phyloP scores from a whole-genome alignment of 2,329 filamentous ascomycete species.

The Stenocarpella maydis region DNA sequence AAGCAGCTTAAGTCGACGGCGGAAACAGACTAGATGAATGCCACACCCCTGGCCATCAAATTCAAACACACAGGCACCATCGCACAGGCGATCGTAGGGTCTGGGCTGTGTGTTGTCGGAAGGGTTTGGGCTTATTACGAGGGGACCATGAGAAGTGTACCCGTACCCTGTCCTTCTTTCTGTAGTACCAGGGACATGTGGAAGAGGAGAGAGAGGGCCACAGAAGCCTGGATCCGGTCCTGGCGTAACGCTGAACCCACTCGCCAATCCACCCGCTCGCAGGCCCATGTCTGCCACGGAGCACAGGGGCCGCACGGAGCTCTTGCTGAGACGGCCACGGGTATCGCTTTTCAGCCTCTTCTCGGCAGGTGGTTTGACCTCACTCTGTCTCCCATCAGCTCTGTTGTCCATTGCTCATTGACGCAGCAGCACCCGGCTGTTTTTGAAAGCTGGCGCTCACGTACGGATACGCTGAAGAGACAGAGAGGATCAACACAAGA shows the following conservation, averaged over 20 bases:
- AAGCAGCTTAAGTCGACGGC: not conserved
- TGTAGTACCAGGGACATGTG: not conserved
- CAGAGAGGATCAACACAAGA: not conserved
- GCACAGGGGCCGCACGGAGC: constrained; percentile 33
- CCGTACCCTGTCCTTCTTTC: too few species aligned
- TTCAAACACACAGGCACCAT: not conserved
- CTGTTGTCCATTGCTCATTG: not conserved
- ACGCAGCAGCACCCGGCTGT: not conserved
- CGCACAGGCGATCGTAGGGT: constrained; percentile 22
- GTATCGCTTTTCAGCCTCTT: constrained; percentile 30
- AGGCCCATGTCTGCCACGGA: constrained; percentile 18
- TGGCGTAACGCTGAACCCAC: constrained; percentile 28
- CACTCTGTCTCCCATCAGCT: not conserved
- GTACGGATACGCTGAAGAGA: not conserved
- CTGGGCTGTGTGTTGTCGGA: not conserved
- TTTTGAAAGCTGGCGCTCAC: not conserved
- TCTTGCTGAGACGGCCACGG: constrained; percentile 25
- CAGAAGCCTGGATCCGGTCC: constrained; percentile 26
- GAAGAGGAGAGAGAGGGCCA: not conserved
- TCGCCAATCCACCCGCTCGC: not conserved
- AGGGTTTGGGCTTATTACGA: not conserved
- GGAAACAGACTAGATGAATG: not conserved
- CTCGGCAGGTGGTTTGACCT: not conserved
- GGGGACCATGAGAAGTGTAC: not conserved
- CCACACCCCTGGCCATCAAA: constrained; percentile 21